phyloP scores from a whole-genome alignment of 2,329 filamentous ascomycete genomes.

The Colletotrichum paranaense region DNA sequence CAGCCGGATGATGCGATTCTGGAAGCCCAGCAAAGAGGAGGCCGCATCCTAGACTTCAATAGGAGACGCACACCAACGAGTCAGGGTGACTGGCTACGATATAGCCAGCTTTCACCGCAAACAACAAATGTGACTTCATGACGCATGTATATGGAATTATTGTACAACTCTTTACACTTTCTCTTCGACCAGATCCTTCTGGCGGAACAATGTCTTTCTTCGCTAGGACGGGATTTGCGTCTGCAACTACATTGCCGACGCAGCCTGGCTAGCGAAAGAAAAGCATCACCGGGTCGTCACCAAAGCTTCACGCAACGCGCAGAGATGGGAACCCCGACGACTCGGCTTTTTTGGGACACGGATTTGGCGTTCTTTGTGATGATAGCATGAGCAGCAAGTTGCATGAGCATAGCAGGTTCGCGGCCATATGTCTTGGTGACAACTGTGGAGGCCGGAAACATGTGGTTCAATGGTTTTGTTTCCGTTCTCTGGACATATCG shows the following conservation, averaged over 20 bases:
- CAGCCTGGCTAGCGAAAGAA: background rate
- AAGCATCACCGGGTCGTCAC: slow-evolving; percentile 21
- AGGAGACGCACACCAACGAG: background rate
- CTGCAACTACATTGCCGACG: slow-evolving; percentile 1
- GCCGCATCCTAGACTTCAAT: slow-evolving; percentile 38
- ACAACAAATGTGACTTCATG: slow-evolving; percentile 38
- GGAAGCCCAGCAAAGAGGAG: slow-evolving; percentile 69
- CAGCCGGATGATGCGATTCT: slow-evolving; percentile 83
- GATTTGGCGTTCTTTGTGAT: slow-evolving; percentile 45
- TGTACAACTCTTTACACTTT: slow-evolving; percentile 47
- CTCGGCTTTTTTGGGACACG: slow-evolving; percentile 25
- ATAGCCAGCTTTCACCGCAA: slow-evolving; percentile 2
- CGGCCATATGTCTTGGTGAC: slow-evolving; percentile 25
- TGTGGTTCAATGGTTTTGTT: slow-evolving; percentile 22
- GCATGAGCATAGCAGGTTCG: slow-evolving; percentile 41
- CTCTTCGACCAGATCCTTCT: slow-evolving; percentile 15
- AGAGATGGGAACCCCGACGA: background rate
- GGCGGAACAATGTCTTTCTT: slow-evolving; percentile 25
- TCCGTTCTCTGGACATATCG: slow-evolving; percentile 37
- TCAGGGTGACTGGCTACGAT: slow-evolving; percentile 6
- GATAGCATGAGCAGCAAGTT: slow-evolving; percentile 52
- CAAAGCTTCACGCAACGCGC: background rate
- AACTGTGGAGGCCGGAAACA: slow-evolving; percentile 30
- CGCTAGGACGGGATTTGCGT: background rate
- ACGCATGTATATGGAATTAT: slow-evolving; percentile 51